A percentile compares a stretch with the other conserved stretches of the same genome.
Conservation (phyloP, 345 rosid genomes). For the Syzygium oleosum region DNA sequence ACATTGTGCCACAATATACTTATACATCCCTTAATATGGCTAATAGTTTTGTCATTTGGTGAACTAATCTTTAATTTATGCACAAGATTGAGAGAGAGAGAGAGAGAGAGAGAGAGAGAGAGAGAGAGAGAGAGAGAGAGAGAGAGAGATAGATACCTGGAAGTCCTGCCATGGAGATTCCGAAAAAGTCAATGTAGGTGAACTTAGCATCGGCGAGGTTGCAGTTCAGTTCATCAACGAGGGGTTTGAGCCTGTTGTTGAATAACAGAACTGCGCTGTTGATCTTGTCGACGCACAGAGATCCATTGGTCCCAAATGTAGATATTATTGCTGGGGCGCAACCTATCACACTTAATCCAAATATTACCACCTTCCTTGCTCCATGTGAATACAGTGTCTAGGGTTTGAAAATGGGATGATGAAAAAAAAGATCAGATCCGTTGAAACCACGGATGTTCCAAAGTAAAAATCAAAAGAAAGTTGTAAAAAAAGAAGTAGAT, state of each 20-base stretch:
- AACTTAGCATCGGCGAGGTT: constrained; percentile 11
- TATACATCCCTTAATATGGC: not conserved
- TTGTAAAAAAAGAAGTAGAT: not conserved
- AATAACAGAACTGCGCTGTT: constrained; percentile 10
- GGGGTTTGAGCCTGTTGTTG: constrained; percentile 7
- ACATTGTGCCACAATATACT: not conserved
- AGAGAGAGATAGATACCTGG: not conserved
- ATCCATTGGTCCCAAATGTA: constrained; percentile 6
- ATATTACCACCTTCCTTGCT: constrained; percentile 25
- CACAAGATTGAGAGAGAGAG: not conserved
- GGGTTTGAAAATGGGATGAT: not conserved
- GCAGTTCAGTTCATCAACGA: constrained; percentile 12
- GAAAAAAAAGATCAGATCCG: not conserved
- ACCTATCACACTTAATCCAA: constrained; percentile 25
- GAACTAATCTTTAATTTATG: not conserved
- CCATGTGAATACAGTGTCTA: constrained; percentile 18
- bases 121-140: no score
- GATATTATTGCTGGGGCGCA: constrained; percentile 6
- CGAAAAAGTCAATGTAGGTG: constrained; percentile 9
- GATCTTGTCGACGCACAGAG: constrained; percentile 7
- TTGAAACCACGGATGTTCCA: not conserved
- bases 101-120: no score
- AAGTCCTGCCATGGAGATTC: not conserved
- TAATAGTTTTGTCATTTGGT: not conserved
- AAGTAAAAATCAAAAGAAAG: not conserved